Evolutionary conservation across 495 filamentous ascomycete genomes (phyloP), one percentile per base, ranked within the genome.

Genomic region (Margaritispora aquatica): DNA sequence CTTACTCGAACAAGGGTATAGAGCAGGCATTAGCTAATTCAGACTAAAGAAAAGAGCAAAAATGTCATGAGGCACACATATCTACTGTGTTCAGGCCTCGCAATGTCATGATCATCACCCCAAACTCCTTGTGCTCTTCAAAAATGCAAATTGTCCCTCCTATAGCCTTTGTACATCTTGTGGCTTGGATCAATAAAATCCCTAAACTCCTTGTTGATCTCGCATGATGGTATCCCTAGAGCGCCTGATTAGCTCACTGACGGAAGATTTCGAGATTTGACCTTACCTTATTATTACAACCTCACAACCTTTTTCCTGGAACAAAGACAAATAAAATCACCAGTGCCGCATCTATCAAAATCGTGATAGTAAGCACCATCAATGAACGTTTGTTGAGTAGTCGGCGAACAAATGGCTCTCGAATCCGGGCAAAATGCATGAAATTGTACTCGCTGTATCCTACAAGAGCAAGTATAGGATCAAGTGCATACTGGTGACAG

Each of bases 361-460:
- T 68, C 19, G 90, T 88, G 53, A 92, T 77, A 2, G 76, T 72
- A 11, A 95, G 74, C 1, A 89, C 88, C 75, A 90, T 88, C 22
- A 88, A 63, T 0, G 93, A 86, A 38, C 94, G 86, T 71, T 90
- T 90, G 58, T 80, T 83, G 51, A 97, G 78, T 7, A 97, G 81
- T 63, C 84, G 86, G 34, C 89, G 86, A 27, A 97, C 88, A 65
- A 92, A 98, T 0, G 90, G 88, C 69, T 98, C 94, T 47, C 85
- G 82, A 54, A 98, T 88, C 2, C 84, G 82, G 15, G 85, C 84
- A 78, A 93, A 97, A 65, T 84, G 85, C 80, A 96, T 88, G 51
- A 96, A 91, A 0, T 91, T 96, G 73, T 96, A 96, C 73, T 98
- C 94, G 75, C 91, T 97, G 67, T 84, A 84, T 27, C 92, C 93